Evolutionary conservation across 1,139 yeast species (phyloP), one percentile per base, ranked within the genome.

Genomic region (Taiozyma sp.): DNA sequence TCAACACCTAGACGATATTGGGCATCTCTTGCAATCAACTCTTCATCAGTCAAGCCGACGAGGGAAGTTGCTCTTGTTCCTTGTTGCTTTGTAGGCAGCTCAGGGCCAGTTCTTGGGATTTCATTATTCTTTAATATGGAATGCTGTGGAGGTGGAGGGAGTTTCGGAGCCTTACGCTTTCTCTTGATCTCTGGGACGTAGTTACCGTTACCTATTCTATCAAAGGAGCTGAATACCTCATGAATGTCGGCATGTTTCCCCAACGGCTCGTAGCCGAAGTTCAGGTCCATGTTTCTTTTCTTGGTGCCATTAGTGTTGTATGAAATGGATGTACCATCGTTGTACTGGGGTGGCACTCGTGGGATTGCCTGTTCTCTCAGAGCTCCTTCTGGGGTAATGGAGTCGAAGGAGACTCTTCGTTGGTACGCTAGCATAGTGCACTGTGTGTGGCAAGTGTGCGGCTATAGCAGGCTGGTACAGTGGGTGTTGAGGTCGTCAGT

Each of bases 41-140:
- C 90, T 56, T 80, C 85, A 61, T 79, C 75, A 4, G 86, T 74
- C 87, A 85, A 80, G 4, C 77, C 84, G 13, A 80, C 77, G 58
- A 82, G 77, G 38, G 84, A 79, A 62, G 81, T 82, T 55, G 81
- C 71, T 46, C 81, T 61, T 22, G 10, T n/a, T 22, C 14, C 19
- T 16, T 22, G 30, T 22, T 29, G 16, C 14, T 34, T 34, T 8
- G 27, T 29, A 16, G 44, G n/a, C n/a, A 34, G 28, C 9, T 24
- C 53, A 22, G 29, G 38, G 10, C 13, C 13, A 5, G 24, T 9
- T 13, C 49, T 47, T 6, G 48, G 44, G 12, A 10, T 27, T 8
- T 50, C 60, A 30, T 44, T 51, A 13, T 51, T 51, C 51, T 64
- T 68, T 45, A 71, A 49, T 8, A 65, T 63, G 4, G 73, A 61